phyloP scores from a whole-genome alignment of 768 basidiomycete genomes.

The Pleurotus giganteus region DNA sequence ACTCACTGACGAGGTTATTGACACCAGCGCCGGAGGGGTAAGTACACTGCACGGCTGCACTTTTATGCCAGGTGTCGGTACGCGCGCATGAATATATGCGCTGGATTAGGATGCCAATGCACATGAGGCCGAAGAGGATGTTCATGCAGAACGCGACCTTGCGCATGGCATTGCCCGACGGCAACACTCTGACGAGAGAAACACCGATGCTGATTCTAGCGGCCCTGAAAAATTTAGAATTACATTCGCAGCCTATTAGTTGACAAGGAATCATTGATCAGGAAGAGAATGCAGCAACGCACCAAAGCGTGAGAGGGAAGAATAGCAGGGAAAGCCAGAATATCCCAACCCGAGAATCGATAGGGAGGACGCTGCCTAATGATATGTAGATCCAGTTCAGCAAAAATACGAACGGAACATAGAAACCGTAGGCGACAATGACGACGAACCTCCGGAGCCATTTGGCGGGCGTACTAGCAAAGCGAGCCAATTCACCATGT shows the following conservation, averaged over 20 bases:
- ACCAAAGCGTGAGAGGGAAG: not conserved
- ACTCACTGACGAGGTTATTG: not conserved
- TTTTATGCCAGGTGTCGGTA: not conserved
- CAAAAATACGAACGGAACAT: not conserved
- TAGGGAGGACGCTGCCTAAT: not conserved
- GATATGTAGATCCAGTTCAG: not conserved
- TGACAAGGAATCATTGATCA: too few species aligned
- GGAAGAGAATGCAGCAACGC: not conserved
- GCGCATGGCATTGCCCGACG: not conserved
- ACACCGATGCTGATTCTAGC: slow-evolving; percentile 18
- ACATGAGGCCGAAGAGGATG: not conserved
- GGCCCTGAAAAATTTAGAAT: slow-evolving; percentile 8
- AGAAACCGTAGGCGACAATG: not conserved
- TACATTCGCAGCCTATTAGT: not conserved
- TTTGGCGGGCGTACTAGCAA: not conserved
- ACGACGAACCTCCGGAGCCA: slow-evolving; percentile 1
- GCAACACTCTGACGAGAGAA: slow-evolving; percentile 13
- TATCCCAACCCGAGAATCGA: not conserved
- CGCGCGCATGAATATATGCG: not conserved
- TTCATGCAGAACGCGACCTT: slow-evolving; percentile 2
- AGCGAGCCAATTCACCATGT: slow-evolving; percentile 8
- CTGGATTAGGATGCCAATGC: not conserved
- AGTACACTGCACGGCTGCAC: not conserved
- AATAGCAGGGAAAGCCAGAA: slow-evolving; percentile 2
- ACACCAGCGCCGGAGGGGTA: not conserved